Evolutionary conservation across 2,329 filamentous ascomycete species (phyloP).

Genomic region (Clarireedia homoeocarpa): DNA sequence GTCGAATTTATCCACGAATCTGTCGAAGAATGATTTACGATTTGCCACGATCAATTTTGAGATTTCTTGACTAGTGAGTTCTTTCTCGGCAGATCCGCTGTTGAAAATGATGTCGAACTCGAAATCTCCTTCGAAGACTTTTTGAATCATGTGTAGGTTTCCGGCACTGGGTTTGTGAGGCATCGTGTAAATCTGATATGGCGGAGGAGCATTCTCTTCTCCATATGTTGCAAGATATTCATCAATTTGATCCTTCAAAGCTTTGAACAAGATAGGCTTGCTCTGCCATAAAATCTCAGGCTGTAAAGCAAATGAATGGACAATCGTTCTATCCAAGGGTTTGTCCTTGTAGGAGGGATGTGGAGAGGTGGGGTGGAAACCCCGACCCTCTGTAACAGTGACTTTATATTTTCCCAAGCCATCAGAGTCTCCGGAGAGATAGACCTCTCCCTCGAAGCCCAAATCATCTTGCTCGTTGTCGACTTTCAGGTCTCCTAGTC

Average conservation of each 20-base stretch:
- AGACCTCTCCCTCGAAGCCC: slow-evolving; percentile 55
- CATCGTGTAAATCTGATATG: slow-evolving; percentile 79
- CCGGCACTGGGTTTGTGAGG: slow-evolving; percentile 59
- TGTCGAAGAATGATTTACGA: slow-evolving; percentile 61
- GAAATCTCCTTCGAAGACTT: slow-evolving; percentile 82
- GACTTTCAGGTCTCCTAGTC: slow-evolving; percentile 57
- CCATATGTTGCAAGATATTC: slow-evolving; percentile 49
- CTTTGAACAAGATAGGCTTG: slow-evolving; percentile 59
- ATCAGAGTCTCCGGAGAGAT: slow-evolving; percentile 59
- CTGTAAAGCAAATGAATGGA: slow-evolving; percentile 61
- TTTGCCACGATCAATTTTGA: slow-evolving; percentile 60
- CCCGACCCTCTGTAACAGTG: slow-evolving; percentile 62
- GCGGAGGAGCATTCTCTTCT: slow-evolving; percentile 64
- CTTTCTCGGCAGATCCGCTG: slow-evolving; percentile 57
- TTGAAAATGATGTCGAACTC: slow-evolving; percentile 92
- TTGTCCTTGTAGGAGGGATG: slow-evolving; percentile 62
- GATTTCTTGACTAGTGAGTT: slow-evolving; percentile 53
- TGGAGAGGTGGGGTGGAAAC: slow-evolving; percentile 51
- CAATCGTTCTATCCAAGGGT: slow-evolving; percentile 67
- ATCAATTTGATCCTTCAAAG: slow-evolving; percentile 57
- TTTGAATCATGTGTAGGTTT: slow-evolving; percentile 84
- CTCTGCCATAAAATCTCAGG: slow-evolving; percentile 74
- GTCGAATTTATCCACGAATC: slow-evolving; percentile 65
- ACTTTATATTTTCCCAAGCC: slow-evolving; percentile 75
- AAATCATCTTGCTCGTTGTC: slow-evolving; percentile 44